Percentiles rank a stretch among this genome's conserved stretches.
Conservation (phyloP, 345 rosid species). For the Brassica juncea region DNA sequence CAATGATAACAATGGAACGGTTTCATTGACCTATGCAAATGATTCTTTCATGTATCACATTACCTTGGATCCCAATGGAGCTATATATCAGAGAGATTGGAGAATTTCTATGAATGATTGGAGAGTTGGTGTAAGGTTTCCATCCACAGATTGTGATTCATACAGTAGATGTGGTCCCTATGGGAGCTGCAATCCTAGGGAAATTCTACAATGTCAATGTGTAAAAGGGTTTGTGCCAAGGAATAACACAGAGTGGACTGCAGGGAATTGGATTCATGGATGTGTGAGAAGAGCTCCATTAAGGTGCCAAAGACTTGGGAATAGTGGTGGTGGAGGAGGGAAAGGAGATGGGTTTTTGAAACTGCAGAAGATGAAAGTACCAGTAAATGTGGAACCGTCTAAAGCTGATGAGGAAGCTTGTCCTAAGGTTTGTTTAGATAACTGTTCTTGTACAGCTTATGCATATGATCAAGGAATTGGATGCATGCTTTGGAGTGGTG, state of each 20-base stretch:
- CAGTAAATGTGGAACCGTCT: constrained; percentile 39
- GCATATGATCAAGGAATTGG: constrained; percentile 47
- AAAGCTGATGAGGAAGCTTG: constrained; percentile 32
- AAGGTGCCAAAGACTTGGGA: constrained; percentile 37
- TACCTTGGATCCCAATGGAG: not conserved
- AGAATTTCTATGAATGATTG: not conserved
- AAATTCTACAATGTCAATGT: constrained; percentile 33
- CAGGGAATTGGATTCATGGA: constrained; percentile 50
- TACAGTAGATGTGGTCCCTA: not conserved
- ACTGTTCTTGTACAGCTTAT: constrained; percentile 59
- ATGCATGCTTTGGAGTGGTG: constrained; percentile 52
- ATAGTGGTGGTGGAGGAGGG: constrained; percentile 9
- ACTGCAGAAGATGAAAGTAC: constrained; percentile 45
- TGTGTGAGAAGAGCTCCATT: constrained; percentile 46
- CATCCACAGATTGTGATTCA: not conserved
- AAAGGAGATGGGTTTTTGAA: constrained; percentile 48
- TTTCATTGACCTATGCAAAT: not conserved
- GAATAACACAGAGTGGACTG: constrained; percentile 44
- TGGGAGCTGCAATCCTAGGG: not conserved
- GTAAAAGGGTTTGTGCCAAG: constrained; percentile 55
- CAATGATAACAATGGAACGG: not conserved
- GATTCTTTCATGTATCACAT: constrained; percentile 1
- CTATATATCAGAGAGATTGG: constrained; percentile 1
- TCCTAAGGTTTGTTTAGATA: constrained; percentile 41
- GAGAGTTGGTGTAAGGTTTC: not conserved